Conservation (phyloP, 208 protist genomes). For the Acanthamoeba sp. region DNA sequence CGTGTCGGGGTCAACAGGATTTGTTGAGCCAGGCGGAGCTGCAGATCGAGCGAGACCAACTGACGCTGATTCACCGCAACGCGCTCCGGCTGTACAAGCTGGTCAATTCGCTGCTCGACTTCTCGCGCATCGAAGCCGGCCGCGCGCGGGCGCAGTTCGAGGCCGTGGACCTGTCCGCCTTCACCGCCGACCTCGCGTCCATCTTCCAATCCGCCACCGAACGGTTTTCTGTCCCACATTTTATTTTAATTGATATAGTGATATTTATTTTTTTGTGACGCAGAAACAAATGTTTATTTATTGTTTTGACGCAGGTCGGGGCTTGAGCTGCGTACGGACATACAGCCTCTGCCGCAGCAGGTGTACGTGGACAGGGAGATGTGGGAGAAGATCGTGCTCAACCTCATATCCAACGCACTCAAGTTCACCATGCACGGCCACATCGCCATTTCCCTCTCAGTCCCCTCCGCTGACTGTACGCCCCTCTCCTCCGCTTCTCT, state of each 20-base stretch:
- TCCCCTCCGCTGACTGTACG: background rate
- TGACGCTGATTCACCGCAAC: background rate
- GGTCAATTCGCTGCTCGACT: conserved; percentile 78
- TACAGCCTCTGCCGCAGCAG: background rate
- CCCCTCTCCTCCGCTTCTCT: background rate
- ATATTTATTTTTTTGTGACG: background rate
- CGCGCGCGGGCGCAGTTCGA: conserved; percentile 73
- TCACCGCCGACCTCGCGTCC: conserved; percentile 51
- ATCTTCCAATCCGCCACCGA: conserved; percentile 63
- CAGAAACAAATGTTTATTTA: background rate
- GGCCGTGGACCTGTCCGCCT: conserved; percentile 71
- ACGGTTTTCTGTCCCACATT: background rate
- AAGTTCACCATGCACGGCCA: conserved; percentile 78
- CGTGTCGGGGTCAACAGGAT: background rate
- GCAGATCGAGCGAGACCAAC: background rate
- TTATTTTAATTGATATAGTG: background rate
- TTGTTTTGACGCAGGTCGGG: background rate
- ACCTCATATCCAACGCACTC: conserved; percentile 77
- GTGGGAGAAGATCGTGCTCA: conserved; percentile 80
- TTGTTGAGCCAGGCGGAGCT: background rate
- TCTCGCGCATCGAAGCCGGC: conserved; percentile 77
- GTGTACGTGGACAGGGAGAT: conserved; percentile 71
- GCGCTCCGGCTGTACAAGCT: conserved; percentile 59
- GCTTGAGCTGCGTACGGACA: background rate
- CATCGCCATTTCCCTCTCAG: background rate